Evolutionary conservation across 1,284 basidiomycete species (phyloP).

Genomic region (Cutaneotrichosporon mucoides): DNA sequence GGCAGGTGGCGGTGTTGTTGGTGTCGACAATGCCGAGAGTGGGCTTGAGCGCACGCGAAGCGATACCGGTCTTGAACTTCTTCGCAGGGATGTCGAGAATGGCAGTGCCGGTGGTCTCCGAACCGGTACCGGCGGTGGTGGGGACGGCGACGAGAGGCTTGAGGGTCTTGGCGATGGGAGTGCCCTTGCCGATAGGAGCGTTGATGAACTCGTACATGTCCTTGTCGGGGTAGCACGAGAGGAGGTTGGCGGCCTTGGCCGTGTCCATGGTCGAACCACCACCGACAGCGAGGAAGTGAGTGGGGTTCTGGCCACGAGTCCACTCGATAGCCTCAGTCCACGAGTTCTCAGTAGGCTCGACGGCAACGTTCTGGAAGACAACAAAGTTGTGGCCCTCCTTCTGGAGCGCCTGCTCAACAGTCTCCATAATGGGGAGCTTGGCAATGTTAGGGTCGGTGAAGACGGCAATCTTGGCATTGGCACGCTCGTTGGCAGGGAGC

Average conservation of each 20-base stretch:
- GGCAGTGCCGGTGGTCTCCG: constrained; percentile 95
- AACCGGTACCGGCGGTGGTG: constrained; percentile 93
- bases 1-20: constrained; percentile 77
- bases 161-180: constrained; percentile 70
- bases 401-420: constrained; percentile 50
- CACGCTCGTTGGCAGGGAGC: constrained; percentile 28
- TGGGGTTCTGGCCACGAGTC: constrained; percentile 79
- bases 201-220: constrained; percentile 96
- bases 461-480: constrained; percentile 69
- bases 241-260: constrained; percentile 89
- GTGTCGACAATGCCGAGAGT: constrained; percentile 82
- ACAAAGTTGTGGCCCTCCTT: constrained; percentile 58
- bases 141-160: constrained; percentile 88
- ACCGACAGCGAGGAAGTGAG: constrained; percentile 90
- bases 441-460: constrained; percentile 87
- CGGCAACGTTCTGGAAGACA: constrained; percentile 75
- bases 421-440: constrained; percentile 75
- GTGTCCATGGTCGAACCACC: constrained; percentile 96
- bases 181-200: constrained; percentile 88
- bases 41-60: constrained; percentile 84
- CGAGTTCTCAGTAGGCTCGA: constrained; percentile 83
- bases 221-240: constrained; percentile 71
- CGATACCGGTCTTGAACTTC: constrained; percentile 94
- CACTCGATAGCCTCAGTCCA: constrained; percentile 73
- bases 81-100: constrained; percentile 80